A percentile compares a stretch with the other conserved stretches of the same genome.
Evolutionary conservation across 495 filamentous ascomycete genomes (phyloP).

Genomic region (Penicillium ochrochloron): DNA sequence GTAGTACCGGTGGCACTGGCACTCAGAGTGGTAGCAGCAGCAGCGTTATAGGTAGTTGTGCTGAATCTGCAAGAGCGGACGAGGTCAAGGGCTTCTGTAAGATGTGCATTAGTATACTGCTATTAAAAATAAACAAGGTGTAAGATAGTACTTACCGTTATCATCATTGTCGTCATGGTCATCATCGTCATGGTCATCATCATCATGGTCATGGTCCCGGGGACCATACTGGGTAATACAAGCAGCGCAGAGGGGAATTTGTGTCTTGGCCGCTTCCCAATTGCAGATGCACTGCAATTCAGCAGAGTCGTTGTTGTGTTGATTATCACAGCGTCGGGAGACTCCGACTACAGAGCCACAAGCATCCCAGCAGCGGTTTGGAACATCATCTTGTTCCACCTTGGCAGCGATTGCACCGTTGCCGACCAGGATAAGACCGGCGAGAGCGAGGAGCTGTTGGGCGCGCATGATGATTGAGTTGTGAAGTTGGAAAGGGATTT

Average conservation of each 20-base stretch:
- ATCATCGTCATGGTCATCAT: slow-evolving; percentile 23
- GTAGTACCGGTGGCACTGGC: slow-evolving; percentile 18
- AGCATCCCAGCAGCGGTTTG: slow-evolving; percentile 35
- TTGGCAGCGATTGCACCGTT: slow-evolving; percentile 35
- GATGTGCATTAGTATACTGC: slow-evolving; percentile 7
- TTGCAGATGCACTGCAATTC: slow-evolving; percentile 43
- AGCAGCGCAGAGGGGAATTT: slow-evolving; percentile 43
- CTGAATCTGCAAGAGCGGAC: slow-evolving; percentile 37
- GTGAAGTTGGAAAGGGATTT: slow-evolving; percentile 1
- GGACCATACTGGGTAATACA: slow-evolving; percentile 39
- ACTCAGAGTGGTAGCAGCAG: slow-evolving; percentile 25
- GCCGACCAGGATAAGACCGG: slow-evolving; percentile 34
- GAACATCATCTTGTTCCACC: slow-evolving; percentile 41
- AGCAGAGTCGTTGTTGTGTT: slow-evolving; percentile 33
- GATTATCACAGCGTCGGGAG: slow-evolving; percentile 34
- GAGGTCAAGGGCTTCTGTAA: slow-evolving; percentile 41
- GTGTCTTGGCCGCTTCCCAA: slow-evolving; percentile 31
- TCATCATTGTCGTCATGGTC: slow-evolving; percentile 26
- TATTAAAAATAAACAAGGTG: neutral
- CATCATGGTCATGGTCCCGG: slow-evolving; percentile 17
- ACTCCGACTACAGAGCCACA: slow-evolving; percentile 36
- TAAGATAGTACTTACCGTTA: slow-evolving; percentile 20
- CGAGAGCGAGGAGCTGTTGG: slow-evolving; percentile 33
- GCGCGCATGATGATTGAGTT: slow-evolving; percentile 31
- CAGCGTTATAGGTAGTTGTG: slow-evolving; percentile 38